These are phyloP conservation scores for Taxawa tesnikishii DNA, from an alignment of 2,329 filamentous ascomycete species.

Conservation along the genomic window DNA sequence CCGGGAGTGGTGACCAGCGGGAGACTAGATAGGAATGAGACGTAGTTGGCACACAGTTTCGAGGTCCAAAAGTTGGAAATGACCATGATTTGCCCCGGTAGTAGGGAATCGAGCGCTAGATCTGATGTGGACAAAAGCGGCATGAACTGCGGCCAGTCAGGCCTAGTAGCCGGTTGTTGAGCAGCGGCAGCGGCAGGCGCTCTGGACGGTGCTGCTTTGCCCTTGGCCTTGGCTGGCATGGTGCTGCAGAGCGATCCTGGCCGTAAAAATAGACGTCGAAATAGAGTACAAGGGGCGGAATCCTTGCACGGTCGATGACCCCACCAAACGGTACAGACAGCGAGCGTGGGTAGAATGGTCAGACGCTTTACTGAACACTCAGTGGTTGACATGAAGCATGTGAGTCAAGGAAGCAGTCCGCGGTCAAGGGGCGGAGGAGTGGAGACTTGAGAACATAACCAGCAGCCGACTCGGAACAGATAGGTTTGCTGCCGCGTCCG, in stretches of 20 bases:
- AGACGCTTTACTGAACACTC: too few relatives aligned
- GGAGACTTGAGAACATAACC: too few relatives aligned
- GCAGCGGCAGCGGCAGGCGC: constrained; percentile 4
- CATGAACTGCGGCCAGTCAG: constrained; percentile 60
- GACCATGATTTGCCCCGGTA: constrained; percentile 58
- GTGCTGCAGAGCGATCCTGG: not conserved
- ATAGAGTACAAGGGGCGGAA: too few relatives aligned
- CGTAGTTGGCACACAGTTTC: constrained; percentile 62
- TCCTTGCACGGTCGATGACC: too few relatives aligned
- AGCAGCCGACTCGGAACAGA: too few relatives aligned
- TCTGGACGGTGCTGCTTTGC: constrained; percentile 1
- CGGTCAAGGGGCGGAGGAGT: too few relatives aligned
- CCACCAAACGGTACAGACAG: too few relatives aligned
- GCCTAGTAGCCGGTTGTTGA: constrained; percentile 23
- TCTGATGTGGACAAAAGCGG: constrained; percentile 55
- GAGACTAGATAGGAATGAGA: constrained; percentile 57
- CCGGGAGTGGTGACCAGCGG: constrained; percentile 67
- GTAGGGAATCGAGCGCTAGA: constrained; percentile 45
- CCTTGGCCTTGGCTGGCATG: constrained; percentile 12
- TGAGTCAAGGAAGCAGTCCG: too few relatives aligned
- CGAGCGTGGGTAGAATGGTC: too few relatives aligned
- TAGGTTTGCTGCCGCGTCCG: too few relatives aligned
- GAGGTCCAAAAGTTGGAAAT: constrained; percentile 64
- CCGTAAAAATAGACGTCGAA: not conserved
- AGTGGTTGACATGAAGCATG: too few relatives aligned